These are phyloP conservation scores for Amylostereum chailletii DNA, from an alignment of 1,284 basidiomycete species.

Conservation along the genomic window DNA sequence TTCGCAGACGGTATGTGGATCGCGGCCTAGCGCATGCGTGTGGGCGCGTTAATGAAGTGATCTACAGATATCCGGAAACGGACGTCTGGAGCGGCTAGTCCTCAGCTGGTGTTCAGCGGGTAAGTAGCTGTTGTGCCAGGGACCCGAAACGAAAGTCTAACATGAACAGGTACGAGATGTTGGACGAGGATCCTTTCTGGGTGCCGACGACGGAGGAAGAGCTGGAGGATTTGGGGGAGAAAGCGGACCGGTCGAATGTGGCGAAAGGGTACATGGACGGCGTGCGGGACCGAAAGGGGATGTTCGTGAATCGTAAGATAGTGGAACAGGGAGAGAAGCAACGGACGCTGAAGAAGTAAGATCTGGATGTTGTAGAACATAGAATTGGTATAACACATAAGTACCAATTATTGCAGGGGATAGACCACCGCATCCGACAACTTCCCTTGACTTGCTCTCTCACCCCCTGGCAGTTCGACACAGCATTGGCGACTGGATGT, in stretches of 20 bases:
- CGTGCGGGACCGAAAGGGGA: constrained; percentile 88
- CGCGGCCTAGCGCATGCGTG: not conserved
- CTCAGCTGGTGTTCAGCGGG: constrained; percentile 95
- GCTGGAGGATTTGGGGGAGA: constrained; percentile 94
- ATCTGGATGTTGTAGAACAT: not conserved
- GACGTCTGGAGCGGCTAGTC: constrained; percentile 94
- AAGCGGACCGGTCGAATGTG: constrained; percentile 90
- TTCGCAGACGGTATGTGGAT: constrained; percentile 79
- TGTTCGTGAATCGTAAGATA: constrained; percentile 90
- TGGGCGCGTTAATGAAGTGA: not conserved
- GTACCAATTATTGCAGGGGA: too few relatives aligned
- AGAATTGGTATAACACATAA: too few relatives aligned
- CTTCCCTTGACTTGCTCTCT: too few relatives aligned
- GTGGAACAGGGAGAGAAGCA: constrained; percentile 96
- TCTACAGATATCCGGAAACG: constrained; percentile 85
- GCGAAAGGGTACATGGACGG: constrained; percentile 92
- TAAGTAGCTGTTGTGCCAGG: constrained; percentile 28
- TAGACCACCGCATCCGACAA: too few relatives aligned
- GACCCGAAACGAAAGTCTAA: not conserved
- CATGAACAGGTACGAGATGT: constrained; percentile 64
- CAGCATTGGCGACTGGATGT: too few relatives aligned
- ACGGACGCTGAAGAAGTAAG: constrained; percentile 82
- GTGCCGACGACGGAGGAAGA: constrained; percentile 98
- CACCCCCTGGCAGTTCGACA: too few relatives aligned
- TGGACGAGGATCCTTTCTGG: constrained; percentile 97